phyloP scores from a whole-genome alignment of 2,329 filamentous ascomycete species.

The Cytospora paraplurivora region DNA sequence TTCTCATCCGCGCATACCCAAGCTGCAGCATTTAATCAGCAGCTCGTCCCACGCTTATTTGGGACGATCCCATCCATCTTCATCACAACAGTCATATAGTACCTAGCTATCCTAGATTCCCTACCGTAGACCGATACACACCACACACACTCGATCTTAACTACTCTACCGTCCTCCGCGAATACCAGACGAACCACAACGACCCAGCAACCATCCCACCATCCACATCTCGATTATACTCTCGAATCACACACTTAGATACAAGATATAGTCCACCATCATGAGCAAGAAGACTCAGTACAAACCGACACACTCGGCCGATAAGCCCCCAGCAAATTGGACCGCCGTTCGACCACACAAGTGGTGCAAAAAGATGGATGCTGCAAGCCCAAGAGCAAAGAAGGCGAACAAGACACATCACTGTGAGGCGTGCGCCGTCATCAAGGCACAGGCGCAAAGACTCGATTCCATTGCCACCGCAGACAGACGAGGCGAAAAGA shows the following conservation, averaged over 20 bases:
- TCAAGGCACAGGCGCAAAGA: constrained; percentile 22
- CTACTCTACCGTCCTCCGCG: neutral
- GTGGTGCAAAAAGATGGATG: constrained; percentile 28
- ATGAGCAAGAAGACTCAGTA: constrained; percentile 35
- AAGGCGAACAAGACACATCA: constrained; percentile 29
- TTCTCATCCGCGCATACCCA: no score
- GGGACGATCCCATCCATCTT: neutral
- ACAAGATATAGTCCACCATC: neutral
- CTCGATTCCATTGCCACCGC: constrained; percentile 21
- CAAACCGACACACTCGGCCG: constrained; percentile 27
- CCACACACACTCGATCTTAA: neutral
- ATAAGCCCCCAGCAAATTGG: constrained; percentile 23
- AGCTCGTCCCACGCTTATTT: neutral
- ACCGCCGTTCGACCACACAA: constrained; percentile 26
- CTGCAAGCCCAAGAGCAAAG: constrained; percentile 23
- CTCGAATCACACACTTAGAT: neutral
- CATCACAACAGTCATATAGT: neutral
- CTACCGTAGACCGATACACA: neutral
- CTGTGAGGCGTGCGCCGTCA: constrained; percentile 26
- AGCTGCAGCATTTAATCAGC: neutral
- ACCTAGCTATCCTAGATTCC: neutral
- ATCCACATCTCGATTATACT: neutral
- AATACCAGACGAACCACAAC: neutral
- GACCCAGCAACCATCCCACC: neutral
- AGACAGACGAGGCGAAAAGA: constrained; percentile 26